A percentile compares a stretch with the other conserved stretches of the same genome.
phyloP scores from a whole-genome alignment of 306 rosid genomes.

The Quercus alba region DNA sequence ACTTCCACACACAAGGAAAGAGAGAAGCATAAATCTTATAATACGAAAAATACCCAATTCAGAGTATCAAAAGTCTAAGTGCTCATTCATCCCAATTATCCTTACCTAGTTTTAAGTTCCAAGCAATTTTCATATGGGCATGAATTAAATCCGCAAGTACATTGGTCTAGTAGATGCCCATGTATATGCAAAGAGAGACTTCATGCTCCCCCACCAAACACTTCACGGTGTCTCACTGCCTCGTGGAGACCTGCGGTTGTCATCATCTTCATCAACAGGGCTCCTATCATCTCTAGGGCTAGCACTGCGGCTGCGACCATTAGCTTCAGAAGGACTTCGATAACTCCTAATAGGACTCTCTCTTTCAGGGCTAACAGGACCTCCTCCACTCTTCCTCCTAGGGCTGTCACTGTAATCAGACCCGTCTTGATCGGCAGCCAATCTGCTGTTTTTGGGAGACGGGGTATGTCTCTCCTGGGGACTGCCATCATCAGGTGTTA shows the following conservation, averaged over 20 bases:
- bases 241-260: slow-evolving; percentile 39
- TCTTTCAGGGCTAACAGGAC: slow-evolving; percentile 49
- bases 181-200: not conserved
- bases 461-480: slow-evolving; percentile 37
- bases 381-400: slow-evolving; percentile 43
- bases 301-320: slow-evolving; percentile 39
- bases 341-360: slow-evolving; percentile 22
- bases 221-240: slow-evolving; percentile 49
- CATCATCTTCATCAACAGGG: slow-evolving; percentile 57
- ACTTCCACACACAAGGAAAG: no score
- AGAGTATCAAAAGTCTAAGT: not conserved
- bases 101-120: not conserved
- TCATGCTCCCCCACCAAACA: not conserved
- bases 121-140: not conserved
- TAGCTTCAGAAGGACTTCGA: slow-evolving; percentile 38
- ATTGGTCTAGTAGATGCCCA: not conserved
- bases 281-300: slow-evolving; percentile 62
- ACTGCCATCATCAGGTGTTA: slow-evolving; percentile 48
- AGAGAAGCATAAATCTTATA: no score
- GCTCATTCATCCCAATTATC: not conserved
- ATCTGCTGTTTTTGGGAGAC: slow-evolving; percentile 48
- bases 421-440: slow-evolving; percentile 37
- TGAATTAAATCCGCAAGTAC: not conserved
- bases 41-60: no score
- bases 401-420: slow-evolving; percentile 55